Conservation (phyloP, 306 rosid species). For the Ormosia semicastrata region DNA sequence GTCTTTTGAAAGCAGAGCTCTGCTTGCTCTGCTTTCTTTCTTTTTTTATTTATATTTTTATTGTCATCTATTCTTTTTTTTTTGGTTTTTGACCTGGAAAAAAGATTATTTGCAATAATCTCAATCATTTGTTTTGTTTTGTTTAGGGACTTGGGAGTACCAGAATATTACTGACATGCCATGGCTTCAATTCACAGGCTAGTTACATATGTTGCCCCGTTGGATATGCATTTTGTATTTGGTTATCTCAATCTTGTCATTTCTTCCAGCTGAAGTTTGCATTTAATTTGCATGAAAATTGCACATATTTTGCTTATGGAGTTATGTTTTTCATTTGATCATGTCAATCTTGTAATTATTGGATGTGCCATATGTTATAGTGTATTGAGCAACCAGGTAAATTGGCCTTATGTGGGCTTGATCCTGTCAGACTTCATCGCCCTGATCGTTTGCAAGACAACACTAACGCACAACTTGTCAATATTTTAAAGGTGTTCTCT, state of each 20-base stretch:
- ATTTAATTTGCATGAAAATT: constrained; percentile 42
- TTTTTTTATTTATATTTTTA: no score
- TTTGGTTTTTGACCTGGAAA: constrained; percentile 19
- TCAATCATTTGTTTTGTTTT: constrained; percentile 13
- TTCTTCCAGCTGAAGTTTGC: constrained; percentile 22
- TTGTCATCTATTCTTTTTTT: neutral
- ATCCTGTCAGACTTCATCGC: constrained; percentile 70
- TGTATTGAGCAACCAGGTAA: constrained; percentile 67
- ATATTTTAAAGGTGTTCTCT: constrained; percentile 66
- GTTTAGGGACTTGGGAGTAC: constrained; percentile 72
- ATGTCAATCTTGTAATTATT: constrained; percentile 28
- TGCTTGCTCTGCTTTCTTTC: neutral
- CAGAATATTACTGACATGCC: constrained; percentile 72
- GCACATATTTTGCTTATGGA: constrained; percentile 22
- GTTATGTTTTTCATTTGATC: constrained; percentile 17
- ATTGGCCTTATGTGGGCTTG: constrained; percentile 84
- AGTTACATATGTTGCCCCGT: constrained; percentile 30
- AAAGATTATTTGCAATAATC: constrained; percentile 21
- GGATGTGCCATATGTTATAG: constrained; percentile 38
- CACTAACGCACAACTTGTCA: constrained; percentile 59
- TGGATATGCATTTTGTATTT: constrained; percentile 8
- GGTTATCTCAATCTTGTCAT: constrained; percentile 16
- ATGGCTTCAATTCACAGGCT: constrained; percentile 68
- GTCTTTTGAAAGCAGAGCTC: neutral
- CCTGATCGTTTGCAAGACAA: constrained; percentile 90